Base-by-base conservation (phyloP, 768 basidiomycete species). In the Mycena capillaripes region DNA sequence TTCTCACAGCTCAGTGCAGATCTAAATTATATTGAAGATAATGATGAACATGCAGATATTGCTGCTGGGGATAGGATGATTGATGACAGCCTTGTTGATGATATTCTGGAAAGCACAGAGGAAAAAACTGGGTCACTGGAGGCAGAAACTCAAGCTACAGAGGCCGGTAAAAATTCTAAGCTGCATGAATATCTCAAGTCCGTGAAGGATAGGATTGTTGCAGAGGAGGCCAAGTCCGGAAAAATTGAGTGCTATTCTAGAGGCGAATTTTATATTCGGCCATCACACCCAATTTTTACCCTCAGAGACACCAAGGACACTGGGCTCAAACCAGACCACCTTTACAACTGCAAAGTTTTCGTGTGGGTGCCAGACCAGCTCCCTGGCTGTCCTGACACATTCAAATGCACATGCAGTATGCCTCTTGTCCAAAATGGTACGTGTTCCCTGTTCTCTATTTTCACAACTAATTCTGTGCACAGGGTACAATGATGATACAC, bases 181-280 rank as follows among this genome's bases (percentile, higher is more conserved):
- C 4, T 53, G 12, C 50, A 53, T 1, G 52, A 50, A 25, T 14
- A 52, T 17, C 11, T 63, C 4, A 2, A 25, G 11, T n/a, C 30
- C 21, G 46, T 63, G 44, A 30, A 9, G 30, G 17, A 63, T 9
- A 30, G 46, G 17, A 30, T 63, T 2, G 5, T 19, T 3, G n/a
- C 10, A n/a, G 61, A 63, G 9, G 29, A 34, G 1, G 7, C 14
- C 11, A 30, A 25, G 19, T 36, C 29, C 21, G 32, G 30, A n/a
- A 63, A 1, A 32, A 11, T 14, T 36, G 9, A 2, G 32, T 63
- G 61, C 48, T 63, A 63, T 25, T 19, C 11, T 3, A 11, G 61
- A 27, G 61, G 61, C 25, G 61, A 63, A 25, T 63, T 63, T 29
- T 63, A 50, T 25, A 48, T 52, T n/a, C 25, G 61, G 8, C 48